phyloP scores from a whole-genome alignment of 176 grass and related monocot genomes.

The Oryza officinalis region DNA sequence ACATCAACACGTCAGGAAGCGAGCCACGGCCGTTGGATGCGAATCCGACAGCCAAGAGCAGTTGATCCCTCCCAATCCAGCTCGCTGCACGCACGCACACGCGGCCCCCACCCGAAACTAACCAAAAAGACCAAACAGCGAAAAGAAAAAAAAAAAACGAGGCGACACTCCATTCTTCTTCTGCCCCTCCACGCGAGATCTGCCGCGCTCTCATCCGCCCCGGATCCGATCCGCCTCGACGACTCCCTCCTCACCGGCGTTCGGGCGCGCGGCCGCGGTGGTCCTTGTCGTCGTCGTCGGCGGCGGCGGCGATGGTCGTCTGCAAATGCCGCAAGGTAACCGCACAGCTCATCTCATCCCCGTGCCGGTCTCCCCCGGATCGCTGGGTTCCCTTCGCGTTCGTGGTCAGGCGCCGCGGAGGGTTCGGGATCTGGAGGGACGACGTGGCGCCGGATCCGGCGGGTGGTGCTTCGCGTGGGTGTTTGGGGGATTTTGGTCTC shows the following conservation, averaged over 20 bases:
- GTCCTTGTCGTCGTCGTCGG: background rate
- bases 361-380: too few relatives aligned
- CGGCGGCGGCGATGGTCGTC: slow-evolving; percentile 72
- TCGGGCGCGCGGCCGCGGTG: background rate
- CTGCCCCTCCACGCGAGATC: too few relatives aligned
- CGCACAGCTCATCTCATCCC: background rate
- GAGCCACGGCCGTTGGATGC: background rate
- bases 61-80: background rate
- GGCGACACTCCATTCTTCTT: too few relatives aligned
- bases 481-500: slow-evolving; percentile 14
- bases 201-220: background rate
- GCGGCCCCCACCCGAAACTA: background rate
- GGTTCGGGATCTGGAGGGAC: slow-evolving; percentile 37
- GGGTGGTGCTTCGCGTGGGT: too few relatives aligned
- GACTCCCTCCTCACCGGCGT: background rate
- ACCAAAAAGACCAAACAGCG: too few relatives aligned
- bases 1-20: background rate
- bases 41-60: background rate
- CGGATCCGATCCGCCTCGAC: background rate
- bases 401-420: background rate
- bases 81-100: background rate
- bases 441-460: slow-evolving; percentile 7
- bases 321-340: slow-evolving; percentile 99
- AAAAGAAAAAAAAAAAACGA: too few relatives aligned
- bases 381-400: background rate